Conservation (phyloP, 352 stramenopile species). For the Blastocystis sp. region DNA sequence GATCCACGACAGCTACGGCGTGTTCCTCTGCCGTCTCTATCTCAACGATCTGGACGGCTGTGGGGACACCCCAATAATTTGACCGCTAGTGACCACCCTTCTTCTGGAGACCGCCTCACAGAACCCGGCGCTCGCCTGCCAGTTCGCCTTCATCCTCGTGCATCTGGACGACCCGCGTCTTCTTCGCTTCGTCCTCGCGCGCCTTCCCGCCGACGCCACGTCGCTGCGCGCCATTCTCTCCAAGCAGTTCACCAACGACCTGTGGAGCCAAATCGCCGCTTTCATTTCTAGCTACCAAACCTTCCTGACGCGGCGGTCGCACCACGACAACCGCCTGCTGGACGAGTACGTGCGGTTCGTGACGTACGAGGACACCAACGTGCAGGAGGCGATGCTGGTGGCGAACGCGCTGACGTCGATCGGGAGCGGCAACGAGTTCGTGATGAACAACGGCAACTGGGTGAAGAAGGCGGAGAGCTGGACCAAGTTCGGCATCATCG, state of each 20-base stretch:
- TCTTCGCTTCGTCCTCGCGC: constrained; percentile 84
- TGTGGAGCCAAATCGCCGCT: constrained; percentile 73
- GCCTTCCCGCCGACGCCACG: constrained; percentile 75
- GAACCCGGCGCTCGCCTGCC: constrained; percentile 78
- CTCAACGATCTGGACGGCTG: neutral
- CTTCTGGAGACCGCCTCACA: constrained; percentile 75
- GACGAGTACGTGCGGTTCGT: constrained; percentile 81
- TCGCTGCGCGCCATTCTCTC: constrained; percentile 76
- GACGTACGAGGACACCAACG: constrained; percentile 87
- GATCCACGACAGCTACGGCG: neutral
- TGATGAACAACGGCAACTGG: constrained; percentile 98
- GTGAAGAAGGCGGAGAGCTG: constrained; percentile 97
- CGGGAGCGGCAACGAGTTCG: constrained; percentile 93
- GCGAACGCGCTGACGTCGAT: constrained; percentile 92
- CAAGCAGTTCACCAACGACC: constrained; percentile 80
- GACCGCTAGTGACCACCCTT: neutral
- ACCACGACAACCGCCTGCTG: constrained; percentile 87
- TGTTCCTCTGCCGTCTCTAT: neutral
- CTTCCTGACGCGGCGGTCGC: constrained; percentile 85
- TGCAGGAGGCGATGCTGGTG: constrained; percentile 94
- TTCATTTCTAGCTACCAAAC: constrained; percentile 74
- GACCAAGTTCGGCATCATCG: constrained; percentile 97
- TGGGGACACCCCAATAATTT: too few relatives aligned
- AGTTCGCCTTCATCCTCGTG: constrained; percentile 94
- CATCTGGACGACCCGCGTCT: constrained; percentile 97